These are phyloP conservation scores for Helotiales sp. DNA, from an alignment of 2,329 filamentous ascomycete species.

Conservation along the genomic window DNA sequence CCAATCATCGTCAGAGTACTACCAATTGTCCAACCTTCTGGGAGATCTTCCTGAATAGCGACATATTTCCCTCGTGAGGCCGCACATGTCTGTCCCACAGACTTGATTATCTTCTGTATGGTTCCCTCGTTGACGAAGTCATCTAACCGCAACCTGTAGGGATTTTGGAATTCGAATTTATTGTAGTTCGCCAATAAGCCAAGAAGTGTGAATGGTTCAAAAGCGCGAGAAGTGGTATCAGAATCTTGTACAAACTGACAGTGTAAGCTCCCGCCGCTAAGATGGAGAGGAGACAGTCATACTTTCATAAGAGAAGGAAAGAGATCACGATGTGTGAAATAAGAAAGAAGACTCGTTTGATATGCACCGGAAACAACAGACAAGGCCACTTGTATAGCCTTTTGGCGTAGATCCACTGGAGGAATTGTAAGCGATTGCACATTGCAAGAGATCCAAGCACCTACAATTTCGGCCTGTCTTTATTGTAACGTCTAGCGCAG, in stretches of 20 bases:
- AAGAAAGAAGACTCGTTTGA: slow-evolving; percentile 89
- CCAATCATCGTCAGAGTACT: slow-evolving; percentile 83
- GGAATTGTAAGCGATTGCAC: slow-evolving; percentile 29
- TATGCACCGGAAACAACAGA: slow-evolving; percentile 91
- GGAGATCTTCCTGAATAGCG: slow-evolving; percentile 83
- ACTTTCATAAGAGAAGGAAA: slow-evolving; percentile 97
- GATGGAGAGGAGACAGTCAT: slow-evolving; percentile 29
- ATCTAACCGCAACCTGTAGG: slow-evolving; percentile 86
- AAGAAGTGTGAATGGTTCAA: slow-evolving; percentile 78
- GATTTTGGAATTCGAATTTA: slow-evolving; percentile 98
- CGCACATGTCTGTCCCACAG: slow-evolving; percentile 72
- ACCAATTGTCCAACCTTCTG: slow-evolving; percentile 84
- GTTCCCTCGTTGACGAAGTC: slow-evolving; percentile 93
- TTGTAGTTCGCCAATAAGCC: slow-evolving; percentile 96
- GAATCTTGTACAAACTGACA: slow-evolving; percentile 77
- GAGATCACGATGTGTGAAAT: slow-evolving; percentile 90
- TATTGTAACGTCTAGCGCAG: slow-evolving; percentile 78
- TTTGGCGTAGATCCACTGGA: slow-evolving; percentile 71
- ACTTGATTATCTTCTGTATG: slow-evolving; percentile 78
- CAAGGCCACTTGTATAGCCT: slow-evolving; percentile 78
- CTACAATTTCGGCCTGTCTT: slow-evolving; percentile 70
- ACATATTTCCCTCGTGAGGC: slow-evolving; percentile 74
- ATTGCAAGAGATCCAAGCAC: slow-evolving; percentile 34
- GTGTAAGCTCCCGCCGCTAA: slow-evolving; percentile 9
- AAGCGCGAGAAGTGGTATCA: slow-evolving; percentile 60